Evolutionary conservation across 768 basidiomycete species (phyloP).

Genomic region (Tricholoma bakamatsutake): DNA sequence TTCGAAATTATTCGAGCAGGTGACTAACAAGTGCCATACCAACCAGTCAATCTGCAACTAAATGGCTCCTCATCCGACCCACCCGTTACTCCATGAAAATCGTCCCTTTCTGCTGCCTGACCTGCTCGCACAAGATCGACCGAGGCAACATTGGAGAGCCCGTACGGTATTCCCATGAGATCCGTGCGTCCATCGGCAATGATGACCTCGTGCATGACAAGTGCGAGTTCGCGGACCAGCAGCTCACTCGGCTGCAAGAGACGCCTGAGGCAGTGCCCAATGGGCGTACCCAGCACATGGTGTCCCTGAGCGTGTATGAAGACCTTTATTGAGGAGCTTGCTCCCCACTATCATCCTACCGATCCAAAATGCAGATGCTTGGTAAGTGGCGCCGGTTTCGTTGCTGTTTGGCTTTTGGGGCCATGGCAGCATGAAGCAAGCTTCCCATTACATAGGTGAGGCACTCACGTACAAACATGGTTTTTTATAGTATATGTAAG

Average conservation of each 20-base stretch:
- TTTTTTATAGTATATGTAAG: too few relatives aligned
- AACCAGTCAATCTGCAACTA: conserved; percentile 93
- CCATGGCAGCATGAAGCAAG: too few relatives aligned
- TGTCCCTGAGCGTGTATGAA: conserved; percentile 93
- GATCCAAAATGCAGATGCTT: too few relatives aligned
- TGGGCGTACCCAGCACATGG: conserved; percentile 97
- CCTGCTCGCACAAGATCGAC: conserved; percentile 95
- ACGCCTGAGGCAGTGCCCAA: conserved; percentile 97
- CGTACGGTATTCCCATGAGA: conserved; percentile 84
- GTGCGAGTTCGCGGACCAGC: conserved; percentile 92
- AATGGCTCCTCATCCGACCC: conserved; percentile 94
- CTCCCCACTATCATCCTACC: too few relatives aligned
- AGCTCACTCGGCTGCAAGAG: conserved; percentile 93
- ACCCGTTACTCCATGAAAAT: conserved; percentile 99
- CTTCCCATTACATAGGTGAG: too few relatives aligned
- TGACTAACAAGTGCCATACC: conserved; percentile 32
- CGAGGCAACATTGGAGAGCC: conserved; percentile 96
- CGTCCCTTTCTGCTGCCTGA: conserved; percentile 96
- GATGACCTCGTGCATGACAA: conserved; percentile 97
- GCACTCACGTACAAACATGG: too few relatives aligned
- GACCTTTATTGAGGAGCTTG: conserved; percentile 37
- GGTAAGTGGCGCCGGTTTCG: too few relatives aligned
- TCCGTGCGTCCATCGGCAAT: conserved; percentile 81
- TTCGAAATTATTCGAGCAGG: neutral
- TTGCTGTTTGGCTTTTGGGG: too few relatives aligned